Percentiles rank a stretch among this genome's conserved stretches.
Evolutionary conservation across 2,329 filamentous ascomycete genomes (phyloP).

Genomic region (Alternaria conjuncta): DNA sequence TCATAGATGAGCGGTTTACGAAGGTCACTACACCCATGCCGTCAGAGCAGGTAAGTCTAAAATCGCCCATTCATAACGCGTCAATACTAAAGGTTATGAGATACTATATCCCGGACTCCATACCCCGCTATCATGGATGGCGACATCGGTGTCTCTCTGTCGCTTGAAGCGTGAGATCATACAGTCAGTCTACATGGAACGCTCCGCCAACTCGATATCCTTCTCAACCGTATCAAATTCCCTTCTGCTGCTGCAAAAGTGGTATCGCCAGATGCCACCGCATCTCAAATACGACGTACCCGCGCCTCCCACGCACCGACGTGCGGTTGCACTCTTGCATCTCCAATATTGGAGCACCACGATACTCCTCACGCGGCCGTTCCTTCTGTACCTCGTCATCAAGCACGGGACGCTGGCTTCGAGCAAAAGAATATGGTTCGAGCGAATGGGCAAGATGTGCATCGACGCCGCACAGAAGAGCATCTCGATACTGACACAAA

Average conservation of each 20-base stretch:
- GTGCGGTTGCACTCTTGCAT: constrained; percentile 43
- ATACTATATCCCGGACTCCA: constrained; percentile 44
- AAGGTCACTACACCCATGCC: constrained; percentile 40
- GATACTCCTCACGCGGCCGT: constrained; percentile 44
- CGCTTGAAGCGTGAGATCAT: constrained; percentile 44
- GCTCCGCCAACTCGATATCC: constrained; percentile 37
- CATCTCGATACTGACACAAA: constrained; percentile 35
- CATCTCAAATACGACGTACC: constrained; percentile 43
- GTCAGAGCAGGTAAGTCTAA: constrained; percentile 39
- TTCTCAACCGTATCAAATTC: constrained; percentile 44
- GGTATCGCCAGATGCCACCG: constrained; percentile 40
- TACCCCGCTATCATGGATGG: constrained; percentile 43
- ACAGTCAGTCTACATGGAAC: constrained; percentile 44
- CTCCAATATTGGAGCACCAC: constrained; percentile 46
- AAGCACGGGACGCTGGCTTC: constrained; percentile 30
- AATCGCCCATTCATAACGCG: neutral
- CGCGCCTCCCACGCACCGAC: constrained; percentile 41
- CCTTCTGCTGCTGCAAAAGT: constrained; percentile 41
- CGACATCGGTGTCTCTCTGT: constrained; percentile 39
- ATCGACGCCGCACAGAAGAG: constrained; percentile 43
- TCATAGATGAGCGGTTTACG: constrained; percentile 43
- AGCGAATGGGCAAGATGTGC: constrained; percentile 42
- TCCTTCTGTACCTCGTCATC: constrained; percentile 44
- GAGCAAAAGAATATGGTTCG: constrained; percentile 42
- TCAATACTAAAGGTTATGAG: constrained; percentile 17